These are phyloP conservation scores for Acer campestre DNA, from an alignment of 345 rosid species.

Conservation along the genomic window DNA sequence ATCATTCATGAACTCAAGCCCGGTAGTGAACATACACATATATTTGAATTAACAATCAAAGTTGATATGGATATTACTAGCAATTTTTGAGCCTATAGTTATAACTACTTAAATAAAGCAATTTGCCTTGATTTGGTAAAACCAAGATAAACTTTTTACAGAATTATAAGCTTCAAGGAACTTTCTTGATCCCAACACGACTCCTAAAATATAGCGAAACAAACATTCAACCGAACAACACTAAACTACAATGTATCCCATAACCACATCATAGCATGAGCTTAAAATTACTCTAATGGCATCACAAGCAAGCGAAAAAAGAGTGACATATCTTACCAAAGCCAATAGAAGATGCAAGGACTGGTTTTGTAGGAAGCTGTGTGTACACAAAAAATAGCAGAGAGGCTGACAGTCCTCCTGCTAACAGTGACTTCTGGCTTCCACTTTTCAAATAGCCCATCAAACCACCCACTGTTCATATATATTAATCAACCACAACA, in stretches of 20 bases:
- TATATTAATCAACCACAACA: neutral
- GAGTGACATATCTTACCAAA: conserved; percentile 54
- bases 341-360: conserved; percentile 75
- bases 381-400: conserved; percentile 64
- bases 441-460: conserved; percentile 88
- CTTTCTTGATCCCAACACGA: neutral
- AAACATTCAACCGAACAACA: neutral
- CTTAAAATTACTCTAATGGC: conserved; percentile 4
- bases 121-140: neutral
- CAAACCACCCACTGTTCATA: conserved; percentile 70
- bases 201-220: neutral
- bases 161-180: neutral
- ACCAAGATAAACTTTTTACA: neutral
- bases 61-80: neutral
- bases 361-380: conserved; percentile 75
- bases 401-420: conserved; percentile 80
- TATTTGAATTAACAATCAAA: neutral
- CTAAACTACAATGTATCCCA: neutral
- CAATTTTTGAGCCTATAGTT: neutral
- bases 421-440: conserved; percentile 77
- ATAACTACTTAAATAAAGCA: neutral
- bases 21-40: neutral
- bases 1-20: neutral
- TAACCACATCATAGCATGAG: neutral
- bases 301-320: neutral